Evolutionary conservation across 192 early-diverging fungal species (phyloP).

Genomic region (Obelidium mucronatum): DNA sequence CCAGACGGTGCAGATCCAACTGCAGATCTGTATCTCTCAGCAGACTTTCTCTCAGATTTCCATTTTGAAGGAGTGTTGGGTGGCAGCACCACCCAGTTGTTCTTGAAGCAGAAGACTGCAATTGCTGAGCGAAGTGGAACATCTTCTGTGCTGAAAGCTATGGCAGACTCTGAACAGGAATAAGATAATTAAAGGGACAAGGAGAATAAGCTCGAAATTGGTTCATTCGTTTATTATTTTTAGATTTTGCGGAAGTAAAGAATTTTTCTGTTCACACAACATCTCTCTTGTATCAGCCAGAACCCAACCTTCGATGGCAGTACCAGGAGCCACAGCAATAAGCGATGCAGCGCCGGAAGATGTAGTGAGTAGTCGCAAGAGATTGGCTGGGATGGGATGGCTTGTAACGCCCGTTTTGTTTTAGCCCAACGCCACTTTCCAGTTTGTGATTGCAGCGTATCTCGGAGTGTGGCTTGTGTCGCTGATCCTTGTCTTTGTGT

Average conservation of each 20-base stretch:
- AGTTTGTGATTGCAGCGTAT: background rate
- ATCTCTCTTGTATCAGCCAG: no score
- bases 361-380: background rate
- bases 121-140: background rate
- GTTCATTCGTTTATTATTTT: no score
- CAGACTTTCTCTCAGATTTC: background rate
- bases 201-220: no score
- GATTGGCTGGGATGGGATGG: no score
- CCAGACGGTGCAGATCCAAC: constrained; percentile 16
- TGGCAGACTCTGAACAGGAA: no score
- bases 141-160: background rate
- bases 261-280: no score
- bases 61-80: no score
- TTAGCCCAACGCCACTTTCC: background rate
- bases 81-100: background rate
- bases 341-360: background rate
- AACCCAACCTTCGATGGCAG: no score
- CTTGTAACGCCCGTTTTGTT: no score
- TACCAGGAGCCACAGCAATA: no score
- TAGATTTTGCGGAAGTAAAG: no score
- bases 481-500: constrained; percentile 9
- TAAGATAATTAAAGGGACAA: no score
- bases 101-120: background rate
- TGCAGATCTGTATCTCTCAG: constrained; percentile 23
- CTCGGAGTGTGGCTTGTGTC: constrained; percentile 11